Conservation (phyloP, 78 protist genomes). For the Dictyostelium brefeldianum region DNA sequence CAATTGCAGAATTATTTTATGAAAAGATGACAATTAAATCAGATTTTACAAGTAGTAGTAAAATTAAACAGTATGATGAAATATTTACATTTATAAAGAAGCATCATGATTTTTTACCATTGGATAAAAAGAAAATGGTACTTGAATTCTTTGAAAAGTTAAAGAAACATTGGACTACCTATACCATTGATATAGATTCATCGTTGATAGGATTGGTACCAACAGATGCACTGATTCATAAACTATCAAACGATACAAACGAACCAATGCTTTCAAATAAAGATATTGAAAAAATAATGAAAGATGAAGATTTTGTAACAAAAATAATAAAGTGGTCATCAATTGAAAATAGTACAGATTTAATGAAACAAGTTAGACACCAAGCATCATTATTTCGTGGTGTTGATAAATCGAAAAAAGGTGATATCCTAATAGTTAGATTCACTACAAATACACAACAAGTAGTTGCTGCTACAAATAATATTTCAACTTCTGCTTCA, state of each 20-base stretch:
- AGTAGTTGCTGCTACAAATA: neutral
- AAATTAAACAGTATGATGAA: slow-evolving; percentile 24
- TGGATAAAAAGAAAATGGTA: slow-evolving; percentile 29
- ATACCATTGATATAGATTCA: slow-evolving; percentile 30
- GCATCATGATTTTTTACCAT: slow-evolving; percentile 5
- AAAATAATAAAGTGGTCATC: slow-evolving; percentile 73
- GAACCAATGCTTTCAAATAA: neutral
- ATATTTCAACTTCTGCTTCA: neutral
- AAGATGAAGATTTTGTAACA: neutral
- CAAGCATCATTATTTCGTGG: slow-evolving; percentile 65
- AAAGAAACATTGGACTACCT: slow-evolving; percentile 14
- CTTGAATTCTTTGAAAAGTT: slow-evolving; percentile 7
- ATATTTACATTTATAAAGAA: slow-evolving; percentile 10
- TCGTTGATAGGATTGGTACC: slow-evolving; percentile 48
- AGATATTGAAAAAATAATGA: neutral
- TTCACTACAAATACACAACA: slow-evolving; percentile 6
- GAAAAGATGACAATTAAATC: slow-evolving; percentile 52
- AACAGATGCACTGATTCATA: slow-evolving; percentile 9
- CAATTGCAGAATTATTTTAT: slow-evolving; percentile 63
- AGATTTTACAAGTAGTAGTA: neutral
- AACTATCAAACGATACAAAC: slow-evolving; percentile 28
- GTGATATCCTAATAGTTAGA: slow-evolving; percentile 41
- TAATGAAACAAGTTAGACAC: slow-evolving; percentile 40
- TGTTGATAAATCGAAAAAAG: slow-evolving; percentile 63
- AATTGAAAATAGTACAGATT: slow-evolving; percentile 14